phyloP scores from a whole-genome alignment of 257 asterid genomes.

The Nyctanthes arbortristis region DNA sequence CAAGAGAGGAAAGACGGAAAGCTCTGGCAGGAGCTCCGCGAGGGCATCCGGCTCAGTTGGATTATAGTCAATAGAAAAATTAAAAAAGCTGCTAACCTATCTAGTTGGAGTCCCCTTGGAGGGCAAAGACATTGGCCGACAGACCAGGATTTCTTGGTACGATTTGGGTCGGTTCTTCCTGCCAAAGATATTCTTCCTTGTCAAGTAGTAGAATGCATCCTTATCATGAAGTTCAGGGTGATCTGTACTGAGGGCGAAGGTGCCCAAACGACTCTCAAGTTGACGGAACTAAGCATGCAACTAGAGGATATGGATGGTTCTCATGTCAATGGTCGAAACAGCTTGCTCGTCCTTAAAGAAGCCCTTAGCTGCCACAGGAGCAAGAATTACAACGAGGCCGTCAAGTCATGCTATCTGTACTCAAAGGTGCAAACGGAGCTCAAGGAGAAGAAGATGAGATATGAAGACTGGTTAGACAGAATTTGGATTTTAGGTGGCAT shows the following conservation, averaged over 20 bases:
- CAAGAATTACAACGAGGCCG: slow-evolving; percentile 73
- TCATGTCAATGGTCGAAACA: slow-evolving; percentile 75
- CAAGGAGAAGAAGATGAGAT: slow-evolving; percentile 82
- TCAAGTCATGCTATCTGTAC: slow-evolving; percentile 74
- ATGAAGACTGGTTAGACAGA: slow-evolving; percentile 74
- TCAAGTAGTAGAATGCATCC: slow-evolving; percentile 74
- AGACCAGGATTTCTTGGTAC: slow-evolving; percentile 71
- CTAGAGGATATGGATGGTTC: slow-evolving; percentile 93
- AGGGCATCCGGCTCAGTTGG: slow-evolving; percentile 78
- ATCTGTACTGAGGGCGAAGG: slow-evolving; percentile 37
- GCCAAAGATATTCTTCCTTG: slow-evolving; percentile 82
- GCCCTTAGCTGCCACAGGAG: slow-evolving; percentile 72
- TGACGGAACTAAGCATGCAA: slow-evolving; percentile 84
- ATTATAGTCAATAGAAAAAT: slow-evolving; percentile 71
- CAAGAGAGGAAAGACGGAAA: slow-evolving; percentile 82
- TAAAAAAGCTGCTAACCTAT: slow-evolving; percentile 78
- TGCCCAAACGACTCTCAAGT: slow-evolving; percentile 42
- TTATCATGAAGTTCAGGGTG: slow-evolving; percentile 66
- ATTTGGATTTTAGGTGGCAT: slow-evolving; percentile 73
- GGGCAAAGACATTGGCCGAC: slow-evolving; percentile 97
- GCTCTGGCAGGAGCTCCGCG: slow-evolving; percentile 81
- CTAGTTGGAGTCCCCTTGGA: slow-evolving; percentile 79
- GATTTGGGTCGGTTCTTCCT: slow-evolving; percentile 81
- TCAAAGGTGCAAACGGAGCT: slow-evolving; percentile 74
- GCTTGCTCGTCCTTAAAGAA: slow-evolving; percentile 73